A percentile compares a stretch with the other conserved stretches of the same genome.
Evolutionary conservation across 2,329 filamentous ascomycete species (phyloP).

Genomic region (Fusarium marasasianum): DNA sequence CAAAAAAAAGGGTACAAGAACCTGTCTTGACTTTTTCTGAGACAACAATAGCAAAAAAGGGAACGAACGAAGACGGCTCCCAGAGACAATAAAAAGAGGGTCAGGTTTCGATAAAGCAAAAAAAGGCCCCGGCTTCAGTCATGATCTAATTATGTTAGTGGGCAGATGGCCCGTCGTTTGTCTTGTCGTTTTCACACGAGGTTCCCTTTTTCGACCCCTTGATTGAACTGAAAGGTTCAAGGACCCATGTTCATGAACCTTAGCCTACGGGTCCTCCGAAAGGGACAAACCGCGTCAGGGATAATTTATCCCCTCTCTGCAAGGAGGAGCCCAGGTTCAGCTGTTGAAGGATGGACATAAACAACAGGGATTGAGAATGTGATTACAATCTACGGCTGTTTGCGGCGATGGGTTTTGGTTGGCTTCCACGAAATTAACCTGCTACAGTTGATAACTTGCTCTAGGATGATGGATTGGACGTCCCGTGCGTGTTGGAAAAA

Average conservation of each 20-base stretch:
- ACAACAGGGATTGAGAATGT: slow-evolving; percentile 9
- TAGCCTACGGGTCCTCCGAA: slow-evolving; percentile 22
- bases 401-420: slow-evolving; percentile 6
- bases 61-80: slow-evolving; percentile 26
- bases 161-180: slow-evolving; percentile 14
- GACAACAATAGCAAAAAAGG: slow-evolving; percentile 11
- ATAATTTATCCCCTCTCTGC: neutral
- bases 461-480: slow-evolving; percentile 16
- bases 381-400: neutral
- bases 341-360: neutral
- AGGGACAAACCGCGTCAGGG: slow-evolving; percentile 21
- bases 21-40: slow-evolving; percentile 29
- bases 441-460: slow-evolving; percentile 14
- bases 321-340: neutral
- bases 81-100: slow-evolving; percentile 35
- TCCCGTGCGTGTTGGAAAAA: slow-evolving; percentile 11
- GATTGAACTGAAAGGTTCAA: slow-evolving; percentile 7
- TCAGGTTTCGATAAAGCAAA: slow-evolving; percentile 21
- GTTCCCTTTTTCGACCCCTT: slow-evolving; percentile 25
- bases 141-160: slow-evolving; percentile 37
- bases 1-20: slow-evolving; percentile 23
- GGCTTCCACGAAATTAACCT: slow-evolving; percentile 15
- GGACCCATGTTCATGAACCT: slow-evolving; percentile 10
- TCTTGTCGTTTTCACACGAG: slow-evolving; percentile 25
- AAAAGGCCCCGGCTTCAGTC: slow-evolving; percentile 4